Evolutionary conservation across 1,139 yeast genomes (phyloP).

Genomic region (Suhomyces taliae): DNA sequence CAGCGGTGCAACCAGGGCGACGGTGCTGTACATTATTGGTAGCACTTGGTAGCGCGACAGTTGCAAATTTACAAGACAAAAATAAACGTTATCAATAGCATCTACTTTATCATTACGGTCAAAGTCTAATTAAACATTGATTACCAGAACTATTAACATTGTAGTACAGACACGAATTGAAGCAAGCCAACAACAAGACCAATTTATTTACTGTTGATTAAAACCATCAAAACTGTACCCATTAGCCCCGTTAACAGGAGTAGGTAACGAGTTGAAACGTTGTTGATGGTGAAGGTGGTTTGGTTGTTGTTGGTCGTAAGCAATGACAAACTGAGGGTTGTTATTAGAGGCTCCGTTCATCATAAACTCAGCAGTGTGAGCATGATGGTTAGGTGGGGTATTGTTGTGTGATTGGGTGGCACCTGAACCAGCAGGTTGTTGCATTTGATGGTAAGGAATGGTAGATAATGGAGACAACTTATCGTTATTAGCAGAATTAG

Average conservation of each 20-base stretch:
- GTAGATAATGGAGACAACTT: slow-evolving; percentile 30
- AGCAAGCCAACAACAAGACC: background rate
- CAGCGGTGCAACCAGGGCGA: too few relatives aligned
- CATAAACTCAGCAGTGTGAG: slow-evolving; percentile 9
- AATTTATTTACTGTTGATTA: slow-evolving; percentile 8
- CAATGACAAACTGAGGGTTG: slow-evolving; percentile 15
- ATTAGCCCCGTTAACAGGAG: slow-evolving; percentile 20
- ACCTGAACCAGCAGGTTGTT: slow-evolving; percentile 17
- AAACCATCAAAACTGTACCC: slow-evolving; percentile 18
- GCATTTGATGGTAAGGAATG: slow-evolving; percentile 18
- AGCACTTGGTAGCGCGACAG: too few relatives aligned
- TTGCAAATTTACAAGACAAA: too few relatives aligned
- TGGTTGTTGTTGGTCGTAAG: slow-evolving; percentile 15
- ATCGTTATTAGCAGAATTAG: slow-evolving; percentile 19
- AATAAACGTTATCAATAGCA: too few relatives aligned
- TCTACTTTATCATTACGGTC: background rate
- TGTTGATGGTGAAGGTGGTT: slow-evolving; percentile 18
- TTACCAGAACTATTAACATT: background rate
- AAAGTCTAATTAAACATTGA: background rate
- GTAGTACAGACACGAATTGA: background rate
- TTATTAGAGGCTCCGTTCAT: slow-evolving; percentile 7
- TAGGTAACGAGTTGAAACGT: slow-evolving; percentile 32
- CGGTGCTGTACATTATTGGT: too few relatives aligned
- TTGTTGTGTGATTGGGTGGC: slow-evolving; percentile 9
- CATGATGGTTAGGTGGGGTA: slow-evolving; percentile 9